Evolutionary conservation across 768 basidiomycete species (phyloP).

Genomic region (Kwoniella sp.): DNA sequence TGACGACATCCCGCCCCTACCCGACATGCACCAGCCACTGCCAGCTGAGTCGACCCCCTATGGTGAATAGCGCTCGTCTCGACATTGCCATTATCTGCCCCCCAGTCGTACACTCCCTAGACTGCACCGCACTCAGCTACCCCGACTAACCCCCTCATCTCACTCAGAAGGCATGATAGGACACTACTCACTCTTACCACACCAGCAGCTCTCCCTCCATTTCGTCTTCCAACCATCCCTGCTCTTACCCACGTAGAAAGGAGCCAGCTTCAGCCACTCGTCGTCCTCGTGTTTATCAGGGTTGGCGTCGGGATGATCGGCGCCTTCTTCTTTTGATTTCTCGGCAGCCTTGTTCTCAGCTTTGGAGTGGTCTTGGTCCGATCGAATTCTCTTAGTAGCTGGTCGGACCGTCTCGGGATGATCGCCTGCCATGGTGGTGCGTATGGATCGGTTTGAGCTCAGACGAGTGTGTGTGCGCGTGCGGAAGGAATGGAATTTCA

Average conservation of each 20-base stretch:
- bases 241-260: conserved; percentile 32
- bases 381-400: conserved; percentile 39
- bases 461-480: too few species aligned
- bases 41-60: too few species aligned
- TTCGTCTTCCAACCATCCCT: conserved; percentile 40
- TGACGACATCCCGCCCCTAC: background rate
- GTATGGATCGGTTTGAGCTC: too few species aligned
- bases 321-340: conserved; percentile 16
- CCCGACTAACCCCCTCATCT: background rate
- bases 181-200: conserved; percentile 41
- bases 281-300: conserved; percentile 32
- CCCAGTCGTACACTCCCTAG: background rate
- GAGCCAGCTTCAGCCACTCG: conserved; percentile 40
- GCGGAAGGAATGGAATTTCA: too few species aligned
- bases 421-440: background rate
- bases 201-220: conserved; percentile 50
- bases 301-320: conserved; percentile 23
- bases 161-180: background rate
- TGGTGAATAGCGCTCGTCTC: too few species aligned
- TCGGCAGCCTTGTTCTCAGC: conserved; percentile 28
- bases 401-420: conserved; percentile 31
- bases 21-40: background rate
- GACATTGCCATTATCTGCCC: background rate
- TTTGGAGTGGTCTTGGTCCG: conserved; percentile 45
- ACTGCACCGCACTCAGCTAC: background rate